Evolutionary conservation across 2,329 filamentous ascomycete species (phyloP).

Genomic region (Teratosphaeria zuluensis): DNA sequence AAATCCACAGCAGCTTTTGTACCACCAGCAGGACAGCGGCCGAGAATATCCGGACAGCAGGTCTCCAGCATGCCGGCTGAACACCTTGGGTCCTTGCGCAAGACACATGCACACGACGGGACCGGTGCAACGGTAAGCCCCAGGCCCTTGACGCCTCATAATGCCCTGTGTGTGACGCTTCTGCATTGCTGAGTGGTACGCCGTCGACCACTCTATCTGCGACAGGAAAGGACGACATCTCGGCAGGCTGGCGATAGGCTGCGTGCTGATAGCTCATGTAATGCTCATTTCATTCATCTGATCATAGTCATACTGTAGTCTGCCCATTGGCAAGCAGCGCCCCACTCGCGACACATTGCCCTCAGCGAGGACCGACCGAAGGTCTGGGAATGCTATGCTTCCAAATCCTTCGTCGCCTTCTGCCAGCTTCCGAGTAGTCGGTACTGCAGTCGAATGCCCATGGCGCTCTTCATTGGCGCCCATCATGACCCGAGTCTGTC

Average conservation of each 20-base stretch:
- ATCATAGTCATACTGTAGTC: not conserved
- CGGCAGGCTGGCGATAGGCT: not conserved
- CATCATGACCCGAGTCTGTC: not conserved
- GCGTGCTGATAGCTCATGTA: not conserved
- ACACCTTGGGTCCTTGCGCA: not conserved
- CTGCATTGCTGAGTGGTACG: not conserved
- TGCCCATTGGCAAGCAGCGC: not conserved
- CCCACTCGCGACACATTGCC: not conserved
- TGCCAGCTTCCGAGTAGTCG: not conserved
- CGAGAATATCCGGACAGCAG: not conserved
- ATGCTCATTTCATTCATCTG: not conserved
- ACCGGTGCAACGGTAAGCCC: not conserved
- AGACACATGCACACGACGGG: not conserved
- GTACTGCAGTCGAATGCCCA: not conserved
- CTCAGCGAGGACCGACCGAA: not conserved
- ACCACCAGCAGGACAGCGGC: not conserved
- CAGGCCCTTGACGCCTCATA: not conserved
- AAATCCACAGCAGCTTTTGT: not conserved
- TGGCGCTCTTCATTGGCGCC: not conserved
- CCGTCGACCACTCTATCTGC: not conserved
- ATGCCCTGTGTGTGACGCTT: not conserved
- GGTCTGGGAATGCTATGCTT: not conserved
- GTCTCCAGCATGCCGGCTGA: not conserved
- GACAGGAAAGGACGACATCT: not conserved
- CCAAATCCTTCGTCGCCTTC: not conserved